Conservation (phyloP, 495 filamentous ascomycete genomes). For the Polyplosphaeria fusca region DNA sequence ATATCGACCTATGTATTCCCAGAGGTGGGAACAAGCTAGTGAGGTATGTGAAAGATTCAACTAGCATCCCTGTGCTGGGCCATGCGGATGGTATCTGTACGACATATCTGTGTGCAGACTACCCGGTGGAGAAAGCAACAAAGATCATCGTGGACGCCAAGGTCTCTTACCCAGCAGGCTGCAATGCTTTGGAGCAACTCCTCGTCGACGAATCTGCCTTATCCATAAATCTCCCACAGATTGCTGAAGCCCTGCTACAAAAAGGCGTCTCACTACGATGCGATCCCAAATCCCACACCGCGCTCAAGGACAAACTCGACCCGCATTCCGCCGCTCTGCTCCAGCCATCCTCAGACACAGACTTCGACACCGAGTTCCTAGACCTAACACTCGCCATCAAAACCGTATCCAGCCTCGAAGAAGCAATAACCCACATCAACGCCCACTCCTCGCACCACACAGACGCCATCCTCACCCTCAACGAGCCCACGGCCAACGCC, state of each 20-base stretch:
- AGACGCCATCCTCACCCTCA: constrained; percentile 79
- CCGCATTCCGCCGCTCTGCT: constrained; percentile 49
- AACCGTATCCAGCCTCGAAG: constrained; percentile 61
- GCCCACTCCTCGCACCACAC: constrained; percentile 90
- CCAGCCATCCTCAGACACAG: constrained; percentile 60
- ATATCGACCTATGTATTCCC: constrained; percentile 94
- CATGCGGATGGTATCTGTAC: constrained; percentile 94
- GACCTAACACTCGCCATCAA: constrained; percentile 82
- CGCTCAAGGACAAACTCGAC: constrained; percentile 48
- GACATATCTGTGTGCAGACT: constrained; percentile 81
- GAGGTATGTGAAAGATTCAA: constrained; percentile 79
- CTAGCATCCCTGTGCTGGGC: constrained; percentile 92
- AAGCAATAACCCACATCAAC: constrained; percentile 87
- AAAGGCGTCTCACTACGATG: constrained; percentile 84
- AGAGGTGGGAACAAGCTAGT: constrained; percentile 93
- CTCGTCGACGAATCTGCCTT: constrained; percentile 77
- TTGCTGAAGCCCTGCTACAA: constrained; percentile 66
- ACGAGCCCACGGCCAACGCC: constrained; percentile 58
- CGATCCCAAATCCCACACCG: constrained; percentile 63
- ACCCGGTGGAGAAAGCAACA: constrained; percentile 65
- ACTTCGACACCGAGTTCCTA: constrained; percentile 89
- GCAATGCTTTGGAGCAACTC: constrained; percentile 87
- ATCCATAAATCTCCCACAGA: constrained; percentile 60
- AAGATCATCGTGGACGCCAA: constrained; percentile 89
- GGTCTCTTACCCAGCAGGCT: constrained; percentile 91